A percentile compares a stretch with the other conserved stretches of the same genome.
phyloP scores from a whole-genome alignment of 352 stramenopile genomes.

The Phytophthora fragariaefolia region DNA sequence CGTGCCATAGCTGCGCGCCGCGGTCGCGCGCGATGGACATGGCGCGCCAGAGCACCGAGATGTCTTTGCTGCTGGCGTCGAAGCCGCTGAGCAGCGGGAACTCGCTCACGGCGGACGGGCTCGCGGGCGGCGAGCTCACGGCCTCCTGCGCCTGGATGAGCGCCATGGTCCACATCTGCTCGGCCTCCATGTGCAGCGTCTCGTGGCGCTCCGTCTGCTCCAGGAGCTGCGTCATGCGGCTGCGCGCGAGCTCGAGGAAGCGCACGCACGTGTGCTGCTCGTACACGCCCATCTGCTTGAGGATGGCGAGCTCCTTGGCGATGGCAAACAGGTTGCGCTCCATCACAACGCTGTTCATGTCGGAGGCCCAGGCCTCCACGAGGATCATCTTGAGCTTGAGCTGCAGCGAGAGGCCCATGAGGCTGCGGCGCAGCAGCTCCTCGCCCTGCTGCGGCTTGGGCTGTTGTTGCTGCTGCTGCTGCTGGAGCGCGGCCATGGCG shows the following conservation, averaged over 20 bases:
- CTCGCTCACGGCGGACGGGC: conserved; percentile 52
- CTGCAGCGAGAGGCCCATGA: conserved; percentile 82
- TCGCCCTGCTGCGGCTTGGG: conserved; percentile 20
- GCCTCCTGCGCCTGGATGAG: conserved; percentile 68
- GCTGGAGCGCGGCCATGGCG: conserved; percentile 32
- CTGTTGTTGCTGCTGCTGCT: conserved; percentile 10
- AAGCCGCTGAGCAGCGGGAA: conserved; percentile 74
- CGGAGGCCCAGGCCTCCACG: conserved; percentile 80
- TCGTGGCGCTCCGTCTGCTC: conserved; percentile 66
- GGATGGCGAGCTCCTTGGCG: conserved; percentile 80
- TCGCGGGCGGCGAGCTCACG: conserved; percentile 41
- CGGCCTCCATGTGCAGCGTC: conserved; percentile 66
- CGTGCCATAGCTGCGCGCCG: conserved; percentile 84
- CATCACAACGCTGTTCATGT: conserved; percentile 90
- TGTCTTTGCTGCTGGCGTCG: conserved; percentile 68
- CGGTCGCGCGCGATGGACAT: conserved; percentile 83
- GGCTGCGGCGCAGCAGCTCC: conserved; percentile 60
- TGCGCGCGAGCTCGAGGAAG: conserved; percentile 77
- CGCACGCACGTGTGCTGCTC: conserved; percentile 77
- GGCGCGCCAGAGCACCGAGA: conserved; percentile 82
- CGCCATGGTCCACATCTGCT: conserved; percentile 82
- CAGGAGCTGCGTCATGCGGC: conserved; percentile 69
- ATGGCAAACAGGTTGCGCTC: conserved; percentile 85
- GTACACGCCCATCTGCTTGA: conserved; percentile 81
- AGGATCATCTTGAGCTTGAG: conserved; percentile 89